phyloP scores from a whole-genome alignment of 805 yeast genomes.

The Metschnikowia kunwiensis region DNA sequence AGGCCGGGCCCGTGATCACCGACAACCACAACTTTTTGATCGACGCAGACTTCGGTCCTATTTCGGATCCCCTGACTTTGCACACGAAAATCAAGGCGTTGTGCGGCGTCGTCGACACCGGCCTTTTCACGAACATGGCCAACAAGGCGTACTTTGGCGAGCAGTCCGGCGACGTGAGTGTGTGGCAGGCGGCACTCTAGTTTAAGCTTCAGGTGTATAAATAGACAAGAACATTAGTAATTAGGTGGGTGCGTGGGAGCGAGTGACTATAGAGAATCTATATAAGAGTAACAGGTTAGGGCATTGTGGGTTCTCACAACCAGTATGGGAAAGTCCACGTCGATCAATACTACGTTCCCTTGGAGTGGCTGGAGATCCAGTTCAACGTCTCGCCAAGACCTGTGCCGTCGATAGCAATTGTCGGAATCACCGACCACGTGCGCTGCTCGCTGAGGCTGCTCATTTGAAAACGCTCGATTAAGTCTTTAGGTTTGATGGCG shows the following conservation, averaged over 20 bases:
- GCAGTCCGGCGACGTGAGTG: constrained; percentile 54
- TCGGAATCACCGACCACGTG: constrained; percentile 88
- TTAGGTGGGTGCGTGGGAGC: too few species aligned
- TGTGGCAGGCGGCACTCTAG: constrained; percentile 11
- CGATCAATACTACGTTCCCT: constrained; percentile 13
- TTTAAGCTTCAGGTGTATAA: too few species aligned
- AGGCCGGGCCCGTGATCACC: constrained; percentile 96
- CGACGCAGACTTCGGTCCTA: constrained; percentile 88
- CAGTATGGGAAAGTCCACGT: too few species aligned
- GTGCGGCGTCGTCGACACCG: constrained; percentile 96
- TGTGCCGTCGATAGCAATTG: constrained; percentile 85
- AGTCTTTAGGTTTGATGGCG: constrained; percentile 73
- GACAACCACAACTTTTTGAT: constrained; percentile 92
- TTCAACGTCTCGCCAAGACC: constrained; percentile 85
- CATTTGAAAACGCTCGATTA: constrained; percentile 70
- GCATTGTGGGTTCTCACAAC: too few species aligned
- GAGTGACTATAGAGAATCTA: too few species aligned
- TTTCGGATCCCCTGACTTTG: constrained; percentile 49
- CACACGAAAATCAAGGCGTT: constrained; percentile 66
- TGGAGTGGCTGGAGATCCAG: constrained; percentile 72
- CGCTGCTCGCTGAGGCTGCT: constrained; percentile 57
- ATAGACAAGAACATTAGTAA: too few species aligned
- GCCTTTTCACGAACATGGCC: constrained; percentile 76
- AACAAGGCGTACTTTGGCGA: constrained; percentile 87
- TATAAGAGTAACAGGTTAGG: too few species aligned